A percentile compares a stretch with the other conserved stretches of the same genome.
Evolutionary conservation across 371 early-diverging fungal genomes (phyloP).

Genomic region (Conidiobolus incongruus): DNA sequence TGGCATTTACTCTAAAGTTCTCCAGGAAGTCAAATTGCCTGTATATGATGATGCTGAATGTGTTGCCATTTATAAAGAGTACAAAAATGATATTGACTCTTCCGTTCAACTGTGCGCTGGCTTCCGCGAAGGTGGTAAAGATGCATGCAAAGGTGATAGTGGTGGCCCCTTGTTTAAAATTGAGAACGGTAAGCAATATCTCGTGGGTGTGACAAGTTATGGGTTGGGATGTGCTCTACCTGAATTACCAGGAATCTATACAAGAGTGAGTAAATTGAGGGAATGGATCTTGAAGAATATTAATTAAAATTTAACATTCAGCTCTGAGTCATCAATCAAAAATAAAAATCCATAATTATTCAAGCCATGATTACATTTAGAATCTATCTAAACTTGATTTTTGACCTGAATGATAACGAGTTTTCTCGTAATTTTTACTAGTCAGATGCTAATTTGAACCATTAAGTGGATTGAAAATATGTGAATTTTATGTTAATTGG

Average conservation of each 20-base stretch:
- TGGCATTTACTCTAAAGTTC: neutral
- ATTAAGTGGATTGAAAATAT: too few species aligned
- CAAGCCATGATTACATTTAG: too few species aligned
- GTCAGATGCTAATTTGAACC: too few species aligned
- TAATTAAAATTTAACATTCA: neutral
- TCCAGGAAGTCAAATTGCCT: neutral
- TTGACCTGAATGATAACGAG: too few species aligned
- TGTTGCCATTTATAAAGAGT: neutral
- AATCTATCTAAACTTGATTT: too few species aligned
- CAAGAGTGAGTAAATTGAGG: neutral
- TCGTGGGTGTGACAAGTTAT: neutral
- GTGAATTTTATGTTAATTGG: too few species aligned
- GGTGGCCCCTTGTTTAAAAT: neutral
- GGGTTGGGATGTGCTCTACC: neutral
- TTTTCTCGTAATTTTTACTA: too few species aligned
- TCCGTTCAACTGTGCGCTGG: neutral
- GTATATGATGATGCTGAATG: neutral
- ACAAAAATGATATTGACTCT: neutral
- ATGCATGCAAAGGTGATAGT: neutral
- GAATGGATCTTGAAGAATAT: neutral
- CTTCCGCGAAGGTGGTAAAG: neutral
- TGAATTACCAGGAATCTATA: neutral
- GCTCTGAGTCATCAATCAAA: too few species aligned
- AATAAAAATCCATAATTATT: too few species aligned
- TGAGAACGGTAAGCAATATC: neutral